Percentiles rank a stretch among this genome's conserved stretches.
Evolutionary conservation across 2,329 filamentous ascomycete species (phyloP).

Genomic region (Berkeleyomyces basicola): DNA sequence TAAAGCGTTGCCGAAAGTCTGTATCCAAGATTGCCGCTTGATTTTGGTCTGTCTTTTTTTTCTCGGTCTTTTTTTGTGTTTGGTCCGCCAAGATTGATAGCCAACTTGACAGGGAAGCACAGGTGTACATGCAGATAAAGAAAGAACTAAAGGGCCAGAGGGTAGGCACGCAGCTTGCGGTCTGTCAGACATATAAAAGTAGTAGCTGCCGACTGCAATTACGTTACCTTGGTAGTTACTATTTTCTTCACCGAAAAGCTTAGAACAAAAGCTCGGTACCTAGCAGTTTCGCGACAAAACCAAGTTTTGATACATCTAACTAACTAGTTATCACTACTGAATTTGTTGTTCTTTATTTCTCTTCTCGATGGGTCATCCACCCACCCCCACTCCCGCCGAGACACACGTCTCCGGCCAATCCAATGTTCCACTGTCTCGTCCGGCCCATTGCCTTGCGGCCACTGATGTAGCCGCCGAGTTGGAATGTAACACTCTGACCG

Average conservation of each 20-base stretch:
- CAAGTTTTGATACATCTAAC: neutral
- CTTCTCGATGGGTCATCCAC: neutral
- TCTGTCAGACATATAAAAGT: neutral
- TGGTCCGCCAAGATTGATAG: neutral
- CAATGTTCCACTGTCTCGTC: slow-evolving; percentile 29
- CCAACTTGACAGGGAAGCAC: neutral
- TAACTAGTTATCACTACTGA: neutral
- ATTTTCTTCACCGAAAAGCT: neutral
- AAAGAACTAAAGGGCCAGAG: neutral
- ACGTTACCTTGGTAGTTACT: neutral
- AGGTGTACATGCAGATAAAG: neutral
- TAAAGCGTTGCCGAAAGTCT: neutral
- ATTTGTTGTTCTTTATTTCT: neutral
- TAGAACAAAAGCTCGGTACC: neutral
- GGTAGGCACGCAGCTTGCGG: neutral
- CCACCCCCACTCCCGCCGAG: neutral
- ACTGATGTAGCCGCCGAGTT: slow-evolving; percentile 36
- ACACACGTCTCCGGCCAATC: slow-evolving; percentile 22
- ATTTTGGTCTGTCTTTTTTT: neutral
- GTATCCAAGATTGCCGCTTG: neutral
- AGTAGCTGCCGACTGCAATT: neutral
- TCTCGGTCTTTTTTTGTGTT: neutral
- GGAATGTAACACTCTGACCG: slow-evolving; percentile 33
- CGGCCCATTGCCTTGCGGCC: slow-evolving; percentile 39
- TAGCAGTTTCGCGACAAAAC: too few relatives aligned